These are phyloP conservation scores for Nakaseomyces glabratus DNA, from an alignment of 1,139 yeast genomes.

Conservation along the genomic window DNA sequence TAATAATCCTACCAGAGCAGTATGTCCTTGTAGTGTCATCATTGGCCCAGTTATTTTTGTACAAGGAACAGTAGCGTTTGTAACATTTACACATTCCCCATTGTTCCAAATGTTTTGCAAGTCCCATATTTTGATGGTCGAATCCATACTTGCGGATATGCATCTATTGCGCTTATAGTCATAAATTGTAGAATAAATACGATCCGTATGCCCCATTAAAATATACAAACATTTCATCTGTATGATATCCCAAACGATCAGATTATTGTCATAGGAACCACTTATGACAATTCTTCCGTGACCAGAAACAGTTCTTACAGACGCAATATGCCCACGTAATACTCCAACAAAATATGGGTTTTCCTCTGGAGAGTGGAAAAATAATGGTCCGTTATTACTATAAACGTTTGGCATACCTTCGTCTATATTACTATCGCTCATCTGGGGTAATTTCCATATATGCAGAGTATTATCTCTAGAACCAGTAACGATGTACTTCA, in stretches of 20 bases:
- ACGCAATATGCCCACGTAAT: conserved; percentile 73
- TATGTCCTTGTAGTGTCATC: conserved; percentile 56
- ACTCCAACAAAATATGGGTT: conserved; percentile 74
- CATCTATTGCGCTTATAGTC: conserved; percentile 71
- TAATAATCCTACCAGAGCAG: conserved; percentile 79
- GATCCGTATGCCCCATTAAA: conserved; percentile 73
- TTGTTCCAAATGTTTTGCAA: conserved; percentile 37
- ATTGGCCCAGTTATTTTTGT: conserved; percentile 27
- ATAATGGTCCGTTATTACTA: conserved; percentile 27
- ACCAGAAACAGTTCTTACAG: conserved; percentile 85
- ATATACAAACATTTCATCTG: conserved; percentile 67
- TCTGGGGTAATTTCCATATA: conserved; percentile 80
- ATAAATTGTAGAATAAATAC: conserved; percentile 79
- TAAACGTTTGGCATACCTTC: conserved; percentile 17
- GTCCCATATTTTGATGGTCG: conserved; percentile 86
- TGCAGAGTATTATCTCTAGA: conserved; percentile 84
- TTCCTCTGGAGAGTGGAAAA: conserved; percentile 36
- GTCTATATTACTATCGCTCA: conserved; percentile 23
- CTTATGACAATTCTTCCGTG: conserved; percentile 76
- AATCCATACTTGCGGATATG: conserved; percentile 88
- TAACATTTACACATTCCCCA: conserved; percentile 24
- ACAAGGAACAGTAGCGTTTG: conserved; percentile 22
- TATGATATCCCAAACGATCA: conserved; percentile 84
- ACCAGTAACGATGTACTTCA: conserved; percentile 70
- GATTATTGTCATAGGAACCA: conserved; percentile 86